phyloP scores from a whole-genome alignment of 202 grass and related monocot genomes.

The Musa balbisiana region DNA sequence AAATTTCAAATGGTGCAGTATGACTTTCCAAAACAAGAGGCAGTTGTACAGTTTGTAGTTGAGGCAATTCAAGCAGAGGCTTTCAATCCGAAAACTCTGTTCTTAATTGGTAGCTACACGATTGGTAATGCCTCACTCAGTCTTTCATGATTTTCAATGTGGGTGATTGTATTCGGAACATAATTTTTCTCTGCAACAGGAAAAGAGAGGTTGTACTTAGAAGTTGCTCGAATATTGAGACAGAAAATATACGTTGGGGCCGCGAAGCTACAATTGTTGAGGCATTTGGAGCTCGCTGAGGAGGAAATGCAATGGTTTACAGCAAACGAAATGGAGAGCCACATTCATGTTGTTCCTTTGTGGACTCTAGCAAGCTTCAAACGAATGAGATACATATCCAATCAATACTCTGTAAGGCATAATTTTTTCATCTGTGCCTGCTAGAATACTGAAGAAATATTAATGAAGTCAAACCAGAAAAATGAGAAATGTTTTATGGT shows the following conservation, averaged over 20 bases:
- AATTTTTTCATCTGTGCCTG: not conserved
- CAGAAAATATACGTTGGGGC: conserved; percentile 86
- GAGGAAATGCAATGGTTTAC: conserved; percentile 90
- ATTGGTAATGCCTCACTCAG: conserved; percentile 51
- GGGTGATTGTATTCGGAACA: not conserved
- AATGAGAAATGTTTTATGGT: not conserved
- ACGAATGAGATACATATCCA: conserved; percentile 66
- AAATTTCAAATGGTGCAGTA: conserved; percentile 46
- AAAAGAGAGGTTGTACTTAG: conserved; percentile 78
- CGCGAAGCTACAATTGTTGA: conserved; percentile 65
- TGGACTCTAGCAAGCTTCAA: conserved; percentile 97
- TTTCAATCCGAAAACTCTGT: conserved; percentile 88
- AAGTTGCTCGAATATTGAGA: conserved; percentile 72
- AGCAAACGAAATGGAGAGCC: conserved; percentile 80
- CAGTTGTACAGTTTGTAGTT: conserved; percentile 81
- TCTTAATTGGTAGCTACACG: conserved; percentile 95
- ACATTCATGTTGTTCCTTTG: conserved; percentile 97
- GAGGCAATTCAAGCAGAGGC: conserved; percentile 97
- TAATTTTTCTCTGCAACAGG: conserved; percentile 30
- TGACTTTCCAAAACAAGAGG: conserved; percentile 86
- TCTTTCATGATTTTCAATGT: conserved; percentile 1
- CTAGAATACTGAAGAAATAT: not conserved
- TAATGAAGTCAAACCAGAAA: not conserved
- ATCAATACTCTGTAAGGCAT: conserved; percentile 75
- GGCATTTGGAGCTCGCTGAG: conserved; percentile 56